Evolutionary conservation across 805 yeast genomes (phyloP).

Genomic region (Wickerhamomyces rabaulensis): DNA sequence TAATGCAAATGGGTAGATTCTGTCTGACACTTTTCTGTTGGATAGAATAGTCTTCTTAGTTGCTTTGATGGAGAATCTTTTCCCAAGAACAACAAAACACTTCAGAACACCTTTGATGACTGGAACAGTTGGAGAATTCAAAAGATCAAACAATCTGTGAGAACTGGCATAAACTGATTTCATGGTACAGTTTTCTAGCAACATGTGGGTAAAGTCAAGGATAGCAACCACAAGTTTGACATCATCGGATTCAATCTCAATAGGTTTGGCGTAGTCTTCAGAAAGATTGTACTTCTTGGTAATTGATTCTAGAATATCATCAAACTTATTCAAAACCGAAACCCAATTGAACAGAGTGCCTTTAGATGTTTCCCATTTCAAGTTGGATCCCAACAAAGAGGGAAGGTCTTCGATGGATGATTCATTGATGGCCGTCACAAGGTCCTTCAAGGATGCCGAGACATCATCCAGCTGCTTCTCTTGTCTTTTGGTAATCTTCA

Average conservation of each 20-base stretch:
- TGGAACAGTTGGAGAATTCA: slow-evolving; percentile 54
- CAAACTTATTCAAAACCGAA: slow-evolving; percentile 69
- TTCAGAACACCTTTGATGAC: slow-evolving; percentile 58
- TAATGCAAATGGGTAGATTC: slow-evolving; percentile 42
- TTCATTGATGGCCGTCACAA: slow-evolving; percentile 34
- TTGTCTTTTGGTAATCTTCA: slow-evolving; percentile 25
- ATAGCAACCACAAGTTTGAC: slow-evolving; percentile 43
- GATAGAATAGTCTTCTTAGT: slow-evolving; percentile 16
- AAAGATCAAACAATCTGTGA: slow-evolving; percentile 51
- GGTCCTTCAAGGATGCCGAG: slow-evolving; percentile 28
- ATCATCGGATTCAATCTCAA: slow-evolving; percentile 41
- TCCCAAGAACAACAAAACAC: slow-evolving; percentile 55
- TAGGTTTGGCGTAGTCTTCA: slow-evolving; percentile 41
- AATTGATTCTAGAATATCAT: slow-evolving; percentile 51
- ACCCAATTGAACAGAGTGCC: slow-evolving; percentile 77
- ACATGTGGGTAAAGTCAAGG: slow-evolving; percentile 52
- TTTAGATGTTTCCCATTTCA: slow-evolving; percentile 56
- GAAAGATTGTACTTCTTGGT: slow-evolving; percentile 49
- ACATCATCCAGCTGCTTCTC: slow-evolving; percentile 19
- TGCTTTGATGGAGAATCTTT: slow-evolving; percentile 47
- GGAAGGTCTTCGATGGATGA: slow-evolving; percentile 38
- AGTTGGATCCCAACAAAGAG: slow-evolving; percentile 29
- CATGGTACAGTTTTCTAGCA: slow-evolving; percentile 66
- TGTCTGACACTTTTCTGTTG: slow-evolving; percentile 21
- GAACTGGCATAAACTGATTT: slow-evolving; percentile 63